Evolutionary conservation across 805 yeast genomes (phyloP).

Genomic region (Komagataella mondaviorum): DNA sequence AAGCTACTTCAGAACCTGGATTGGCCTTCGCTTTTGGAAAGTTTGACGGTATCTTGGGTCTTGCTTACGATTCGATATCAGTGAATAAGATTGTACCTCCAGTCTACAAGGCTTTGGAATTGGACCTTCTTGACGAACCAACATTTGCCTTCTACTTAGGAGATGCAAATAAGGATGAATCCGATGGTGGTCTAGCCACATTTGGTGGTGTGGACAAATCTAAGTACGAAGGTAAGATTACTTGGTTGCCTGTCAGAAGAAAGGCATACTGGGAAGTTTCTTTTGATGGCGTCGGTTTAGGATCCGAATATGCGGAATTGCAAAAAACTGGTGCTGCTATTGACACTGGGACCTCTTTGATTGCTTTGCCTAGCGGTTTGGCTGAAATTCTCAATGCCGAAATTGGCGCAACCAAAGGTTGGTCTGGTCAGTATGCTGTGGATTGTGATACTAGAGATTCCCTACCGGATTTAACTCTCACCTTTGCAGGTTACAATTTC

Average conservation of each 20-base stretch:
- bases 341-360: constrained; percentile 96
- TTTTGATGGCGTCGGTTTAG: constrained; percentile 81
- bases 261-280: constrained; percentile 99
- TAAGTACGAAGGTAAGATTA: constrained; percentile 69
- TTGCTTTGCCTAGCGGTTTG: constrained; percentile 86
- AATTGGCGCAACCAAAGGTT: constrained; percentile 93
- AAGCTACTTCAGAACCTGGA: constrained; percentile 96
- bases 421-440: constrained; percentile 94
- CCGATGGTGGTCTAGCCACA: constrained; percentile 82
- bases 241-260: constrained; percentile 97
- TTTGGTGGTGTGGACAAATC: constrained; percentile 87
- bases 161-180: constrained; percentile 49
- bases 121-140: constrained; percentile 71
- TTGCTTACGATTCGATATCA: constrained; percentile 85
- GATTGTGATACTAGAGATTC: constrained; percentile 79
- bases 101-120: constrained; percentile 72
- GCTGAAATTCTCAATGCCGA: constrained; percentile 92
- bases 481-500: constrained; percentile 82
- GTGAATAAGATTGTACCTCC: constrained; percentile 90
- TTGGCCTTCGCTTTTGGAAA: constrained; percentile 97
- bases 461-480: constrained; percentile 87
- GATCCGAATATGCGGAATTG: constrained; percentile 81
- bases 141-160: constrained; percentile 89
- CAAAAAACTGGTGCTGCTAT: constrained; percentile 88
- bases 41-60: constrained; percentile 94